Evolutionary conservation across 1,284 basidiomycete species (phyloP).

Genomic region (Cutaneotrichosporon arboriforme): DNA sequence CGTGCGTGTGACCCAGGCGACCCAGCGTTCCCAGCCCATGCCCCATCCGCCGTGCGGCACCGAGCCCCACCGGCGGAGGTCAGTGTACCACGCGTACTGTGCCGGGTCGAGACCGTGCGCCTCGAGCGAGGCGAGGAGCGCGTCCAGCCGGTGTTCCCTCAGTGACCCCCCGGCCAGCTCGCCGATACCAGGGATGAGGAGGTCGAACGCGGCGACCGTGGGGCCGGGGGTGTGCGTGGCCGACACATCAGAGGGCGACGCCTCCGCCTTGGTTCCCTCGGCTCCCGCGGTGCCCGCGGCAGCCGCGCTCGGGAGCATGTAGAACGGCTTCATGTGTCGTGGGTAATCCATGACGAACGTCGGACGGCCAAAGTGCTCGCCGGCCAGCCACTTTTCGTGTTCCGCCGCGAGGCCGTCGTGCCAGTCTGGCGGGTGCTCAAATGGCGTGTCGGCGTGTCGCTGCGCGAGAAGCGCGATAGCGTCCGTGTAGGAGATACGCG

Average conservation of each 20-base stretch:
- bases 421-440: slow-evolving; percentile 61
- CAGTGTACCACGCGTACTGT: slow-evolving; percentile 77
- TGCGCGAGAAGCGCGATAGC: slow-evolving; percentile 61
- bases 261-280: no score
- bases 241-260: slow-evolving; percentile 3
- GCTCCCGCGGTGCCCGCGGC: background rate
- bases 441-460: slow-evolving; percentile 47
- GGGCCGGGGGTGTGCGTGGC: no score
- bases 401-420: slow-evolving; percentile 73
- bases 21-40: slow-evolving; percentile 81
- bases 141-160: slow-evolving; percentile 70
- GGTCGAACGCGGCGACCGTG: slow-evolving; percentile 90
- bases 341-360: slow-evolving; percentile 93
- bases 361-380: slow-evolving; percentile 57
- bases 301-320: slow-evolving; percentile 67
- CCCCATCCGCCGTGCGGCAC: slow-evolving; percentile 89
- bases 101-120: slow-evolving; percentile 53
- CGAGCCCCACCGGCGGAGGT: slow-evolving; percentile 70
- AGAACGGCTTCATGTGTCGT: slow-evolving; percentile 78
- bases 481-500: slow-evolving; percentile 72
- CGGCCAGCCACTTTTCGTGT: slow-evolving; percentile 86
- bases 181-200: slow-evolving; percentile 80
- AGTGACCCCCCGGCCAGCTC: slow-evolving; percentile 90
- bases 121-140: slow-evolving; percentile 56
- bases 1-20: slow-evolving; percentile 75